Conservation (phyloP, 345 rosid genomes). For the Cochlearia excelsa region DNA sequence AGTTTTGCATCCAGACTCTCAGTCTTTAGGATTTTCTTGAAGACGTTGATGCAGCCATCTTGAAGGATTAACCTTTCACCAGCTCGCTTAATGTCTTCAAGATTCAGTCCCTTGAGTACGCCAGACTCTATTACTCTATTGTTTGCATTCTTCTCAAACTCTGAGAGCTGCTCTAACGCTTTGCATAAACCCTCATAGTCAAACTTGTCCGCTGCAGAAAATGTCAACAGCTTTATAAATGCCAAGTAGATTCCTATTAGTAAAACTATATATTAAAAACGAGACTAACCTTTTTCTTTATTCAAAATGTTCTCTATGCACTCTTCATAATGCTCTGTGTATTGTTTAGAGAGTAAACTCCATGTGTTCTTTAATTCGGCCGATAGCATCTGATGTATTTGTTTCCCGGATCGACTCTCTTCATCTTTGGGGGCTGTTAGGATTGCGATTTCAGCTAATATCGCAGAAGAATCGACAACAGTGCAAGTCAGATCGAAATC, state of each 20-base stretch:
- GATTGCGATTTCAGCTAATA: conserved; percentile 93
- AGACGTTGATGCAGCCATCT: conserved; percentile 78
- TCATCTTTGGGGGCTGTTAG: conserved; percentile 82
- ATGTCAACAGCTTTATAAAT: neutral
- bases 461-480: conserved; percentile 92
- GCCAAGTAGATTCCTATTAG: neutral
- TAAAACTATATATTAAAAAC: neutral
- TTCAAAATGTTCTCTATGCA: conserved; percentile 82
- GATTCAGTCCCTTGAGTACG: conserved; percentile 79
- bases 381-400: conserved; percentile 64
- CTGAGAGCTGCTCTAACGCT: conserved; percentile 71
- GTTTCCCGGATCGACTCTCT: conserved; percentile 49
- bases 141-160: conserved; percentile 81
- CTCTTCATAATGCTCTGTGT: conserved; percentile 81
- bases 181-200: conserved; percentile 62
- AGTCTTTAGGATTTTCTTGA: conserved; percentile 55
- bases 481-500: conserved; percentile 98
- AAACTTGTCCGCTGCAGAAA: conserved; percentile 53
- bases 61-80: conserved; percentile 84
- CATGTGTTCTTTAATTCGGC: conserved; percentile 75
- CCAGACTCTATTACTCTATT: conserved; percentile 79
- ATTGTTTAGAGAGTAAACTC: conserved; percentile 70
- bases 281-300: conserved; percentile 50
- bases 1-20: conserved; percentile 53
- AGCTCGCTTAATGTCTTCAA: conserved; percentile 87